Evolutionary conservation across 495 filamentous ascomycete species (phyloP).

Genomic region (Amorphotheca resinae): DNA sequence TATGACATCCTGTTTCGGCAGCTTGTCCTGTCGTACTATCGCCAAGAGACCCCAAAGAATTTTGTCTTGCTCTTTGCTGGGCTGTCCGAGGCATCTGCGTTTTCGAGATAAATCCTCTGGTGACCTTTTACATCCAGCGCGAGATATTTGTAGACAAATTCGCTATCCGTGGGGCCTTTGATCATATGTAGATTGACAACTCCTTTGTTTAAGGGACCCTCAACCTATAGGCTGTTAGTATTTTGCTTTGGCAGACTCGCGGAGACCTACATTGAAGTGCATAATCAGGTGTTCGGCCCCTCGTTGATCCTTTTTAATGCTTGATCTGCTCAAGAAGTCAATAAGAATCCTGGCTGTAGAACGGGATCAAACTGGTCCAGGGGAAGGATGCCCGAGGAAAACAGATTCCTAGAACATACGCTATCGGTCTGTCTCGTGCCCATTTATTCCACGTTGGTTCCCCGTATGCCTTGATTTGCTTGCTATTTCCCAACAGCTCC

Average conservation of each 20-base stretch:
- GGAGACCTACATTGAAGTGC: slow-evolving; percentile 63
- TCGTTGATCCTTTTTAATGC: slow-evolving; percentile 49
- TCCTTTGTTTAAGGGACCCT: slow-evolving; percentile 66
- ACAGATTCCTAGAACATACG: slow-evolving; percentile 52
- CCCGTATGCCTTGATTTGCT: slow-evolving; percentile 71
- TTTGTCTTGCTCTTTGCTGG: slow-evolving; percentile 35
- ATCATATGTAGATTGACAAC: slow-evolving; percentile 67
- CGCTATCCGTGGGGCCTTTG: slow-evolving; percentile 36
- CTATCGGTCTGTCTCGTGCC: slow-evolving; percentile 73
- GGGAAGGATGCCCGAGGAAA: too few species aligned
- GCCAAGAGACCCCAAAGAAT: slow-evolving; percentile 57
- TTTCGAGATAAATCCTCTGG: slow-evolving; percentile 49
- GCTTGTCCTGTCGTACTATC: too few species aligned
- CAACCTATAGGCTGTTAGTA: slow-evolving; percentile 44
- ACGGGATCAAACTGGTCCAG: too few species aligned
- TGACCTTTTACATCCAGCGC: slow-evolving; percentile 61
- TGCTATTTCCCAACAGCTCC: slow-evolving; percentile 60
- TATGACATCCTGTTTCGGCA: too few species aligned
- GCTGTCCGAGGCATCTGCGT: slow-evolving; percentile 30
- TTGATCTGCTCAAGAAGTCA: slow-evolving; percentile 28
- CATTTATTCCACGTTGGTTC: slow-evolving; percentile 74
- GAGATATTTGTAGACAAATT: slow-evolving; percentile 73
- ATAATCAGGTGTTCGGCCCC: slow-evolving; percentile 77
- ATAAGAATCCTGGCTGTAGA: neutral
- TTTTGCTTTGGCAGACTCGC: neutral